Evolutionary conservation across 192 early-diverging fungal species (phyloP), one percentile per base, ranked within the genome.

Genomic region (Haplosporangium gracile): DNA sequence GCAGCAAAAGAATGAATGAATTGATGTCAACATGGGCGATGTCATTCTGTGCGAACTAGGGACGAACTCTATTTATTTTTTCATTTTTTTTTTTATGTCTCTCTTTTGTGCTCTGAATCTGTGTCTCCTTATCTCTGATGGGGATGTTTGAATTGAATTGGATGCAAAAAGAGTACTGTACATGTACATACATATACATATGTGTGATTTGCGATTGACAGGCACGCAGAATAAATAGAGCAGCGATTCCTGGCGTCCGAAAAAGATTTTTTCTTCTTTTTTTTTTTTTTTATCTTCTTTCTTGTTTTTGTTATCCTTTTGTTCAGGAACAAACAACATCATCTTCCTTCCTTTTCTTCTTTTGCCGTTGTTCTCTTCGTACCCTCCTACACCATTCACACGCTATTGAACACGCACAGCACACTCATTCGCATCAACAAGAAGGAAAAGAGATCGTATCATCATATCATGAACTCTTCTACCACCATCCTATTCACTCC

Each of bases 221-320:
- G 47, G 47, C 47, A 51, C 18, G 2, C 4, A 29, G 11, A 65
- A 65, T 65, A 65, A 65, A 65, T 65, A 65, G 60, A 34, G 29
- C 29, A 10, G 2, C 8, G 60, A 65, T 65, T 65, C 60, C 60
- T 34, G 29, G 60, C 55, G 16, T 26, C 60, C 60, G 29, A 34
- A 32, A 65, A 65, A 65, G 22, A 32, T 29, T 40, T 73, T 47
- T 51, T 73, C 24, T 26, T 29, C 32, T 29, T 51, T 47, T 73
- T 32, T 49, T 73, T 51, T 49, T 24, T 24, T 49, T 40, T 26
- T 51, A 24, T 45, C 26, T 32, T 29, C 29, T 9, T 73, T 45
- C 29, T 32, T 49, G 51, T 51, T 29, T 73, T 40, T 70, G 69
- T 70, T 38, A 36, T 70, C 69, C 69, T 70, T 29, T 49, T 73